A percentile compares a stretch with the other conserved stretches of the same genome.
Evolutionary conservation across 352 stramenopile species (phyloP).

Genomic region (Pythium phragmitis): DNA sequence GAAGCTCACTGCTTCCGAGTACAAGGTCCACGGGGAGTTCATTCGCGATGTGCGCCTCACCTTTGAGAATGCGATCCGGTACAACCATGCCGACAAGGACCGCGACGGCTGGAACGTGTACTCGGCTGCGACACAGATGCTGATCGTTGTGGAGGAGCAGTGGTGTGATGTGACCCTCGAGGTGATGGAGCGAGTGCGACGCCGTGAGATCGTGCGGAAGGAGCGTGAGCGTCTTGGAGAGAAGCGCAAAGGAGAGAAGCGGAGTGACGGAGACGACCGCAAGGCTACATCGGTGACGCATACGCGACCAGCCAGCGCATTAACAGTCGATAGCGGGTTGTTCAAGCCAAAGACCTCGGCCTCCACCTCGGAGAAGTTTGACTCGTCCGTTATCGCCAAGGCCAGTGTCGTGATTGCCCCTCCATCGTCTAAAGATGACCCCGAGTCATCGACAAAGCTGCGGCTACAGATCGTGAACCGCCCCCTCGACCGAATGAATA

Average conservation of each 20-base stretch:
- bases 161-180: slow-evolving; percentile 82
- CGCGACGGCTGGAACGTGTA: slow-evolving; percentile 84
- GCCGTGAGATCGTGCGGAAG: slow-evolving; percentile 69
- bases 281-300: slow-evolving; percentile 8
- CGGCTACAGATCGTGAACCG: slow-evolving; percentile 71
- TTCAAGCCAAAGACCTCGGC: not conserved
- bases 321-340: not conserved
- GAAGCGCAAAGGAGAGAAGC: slow-evolving; percentile 46
- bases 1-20: slow-evolving; percentile 66
- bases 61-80: slow-evolving; percentile 83
- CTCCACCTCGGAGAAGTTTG: slow-evolving; percentile 5
- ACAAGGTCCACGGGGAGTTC: slow-evolving; percentile 82
- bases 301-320: not conserved
- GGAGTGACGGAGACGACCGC: slow-evolving; percentile 30
- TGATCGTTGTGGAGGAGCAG: slow-evolving; percentile 67
- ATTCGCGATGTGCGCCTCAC: slow-evolving; percentile 77
- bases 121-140: slow-evolving; percentile 67
- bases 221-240: slow-evolving; percentile 64
- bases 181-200: slow-evolving; percentile 66
- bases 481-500: slow-evolving; percentile 74
- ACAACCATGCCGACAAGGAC: slow-evolving; percentile 80
- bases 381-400: slow-evolving; percentile 19
- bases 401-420: slow-evolving; percentile 16
- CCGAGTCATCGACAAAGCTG: slow-evolving; percentile 38
- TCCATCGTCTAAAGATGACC: slow-evolving; percentile 18